Evolutionary conservation across 202 grass and related monocot species (phyloP).

Genomic region (Elaeis oleifera): DNA sequence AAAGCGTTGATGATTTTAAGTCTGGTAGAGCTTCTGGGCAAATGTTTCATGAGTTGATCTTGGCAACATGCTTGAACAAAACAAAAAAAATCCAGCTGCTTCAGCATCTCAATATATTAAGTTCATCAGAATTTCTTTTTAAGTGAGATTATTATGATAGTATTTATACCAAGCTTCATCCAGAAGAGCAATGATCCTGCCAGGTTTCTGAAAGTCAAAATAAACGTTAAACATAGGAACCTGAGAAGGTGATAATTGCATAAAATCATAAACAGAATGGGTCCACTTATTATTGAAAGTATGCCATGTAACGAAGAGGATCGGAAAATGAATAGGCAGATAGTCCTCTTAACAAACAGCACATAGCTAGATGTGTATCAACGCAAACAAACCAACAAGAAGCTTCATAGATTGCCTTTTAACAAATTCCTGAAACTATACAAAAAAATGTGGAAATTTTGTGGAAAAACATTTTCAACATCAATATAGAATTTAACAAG

Average conservation of each 20-base stretch:
- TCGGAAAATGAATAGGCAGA: too few species aligned
- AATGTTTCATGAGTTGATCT: slow-evolving; percentile 98
- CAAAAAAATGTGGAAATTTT: too few species aligned
- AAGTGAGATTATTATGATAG: slow-evolving; percentile 4
- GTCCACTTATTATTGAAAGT: too few species aligned
- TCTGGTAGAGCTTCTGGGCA: slow-evolving; percentile 93
- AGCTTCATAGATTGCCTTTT: too few species aligned
- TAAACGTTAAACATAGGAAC: slow-evolving; percentile 13
- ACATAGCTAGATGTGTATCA: too few species aligned
- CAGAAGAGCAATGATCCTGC: slow-evolving; percentile 89
- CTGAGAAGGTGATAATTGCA: slow-evolving; percentile 14
- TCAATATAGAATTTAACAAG: too few species aligned
- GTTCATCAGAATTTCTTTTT: background rate
- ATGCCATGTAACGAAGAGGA: too few species aligned
- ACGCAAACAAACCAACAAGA: too few species aligned
- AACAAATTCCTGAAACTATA: too few species aligned
- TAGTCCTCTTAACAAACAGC: too few species aligned
- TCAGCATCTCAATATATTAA: background rate
- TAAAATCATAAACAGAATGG: slow-evolving; percentile 4
- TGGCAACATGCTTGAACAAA: slow-evolving; percentile 67
- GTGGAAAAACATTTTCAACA: too few species aligned
- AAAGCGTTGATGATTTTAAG: slow-evolving; percentile 67
- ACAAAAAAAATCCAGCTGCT: slow-evolving; percentile 16
- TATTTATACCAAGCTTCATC: slow-evolving; percentile 90
- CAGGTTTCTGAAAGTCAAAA: slow-evolving; percentile 77